A percentile compares a stretch with the other conserved stretches of the same genome.
Conservation (phyloP, 2,329 filamentous ascomycete species). For the Penicillium fuscoglaucum region DNA sequence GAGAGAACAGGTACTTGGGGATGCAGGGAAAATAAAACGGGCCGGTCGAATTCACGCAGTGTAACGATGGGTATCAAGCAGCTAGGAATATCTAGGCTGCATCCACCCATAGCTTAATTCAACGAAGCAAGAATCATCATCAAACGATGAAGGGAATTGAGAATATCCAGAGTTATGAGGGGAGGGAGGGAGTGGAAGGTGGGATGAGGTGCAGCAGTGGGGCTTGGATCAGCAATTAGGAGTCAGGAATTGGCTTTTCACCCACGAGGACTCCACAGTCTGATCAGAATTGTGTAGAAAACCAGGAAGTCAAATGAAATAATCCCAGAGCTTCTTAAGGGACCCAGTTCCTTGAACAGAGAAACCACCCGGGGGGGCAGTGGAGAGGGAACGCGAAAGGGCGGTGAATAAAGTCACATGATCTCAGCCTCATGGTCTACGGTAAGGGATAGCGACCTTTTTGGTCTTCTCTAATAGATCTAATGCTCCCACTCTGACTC, state of each 20-base stretch:
- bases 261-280: conserved; percentile 17
- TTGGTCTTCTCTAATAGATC: neutral
- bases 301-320: conserved; percentile 13
- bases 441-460: conserved; percentile 1
- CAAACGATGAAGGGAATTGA: conserved; percentile 15
- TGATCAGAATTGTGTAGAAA: conserved; percentile 4
- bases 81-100: conserved; percentile 33
- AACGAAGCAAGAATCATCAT: conserved; percentile 31
- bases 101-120: conserved; percentile 38
- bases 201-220: conserved; percentile 29
- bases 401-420: conserved; percentile 32
- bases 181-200: conserved; percentile 20
- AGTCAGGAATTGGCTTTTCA: conserved; percentile 15
- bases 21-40: conserved; percentile 18
- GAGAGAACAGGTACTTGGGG: conserved; percentile 13
- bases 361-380: conserved; percentile 18
- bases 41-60: conserved; percentile 17
- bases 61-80: conserved; percentile 33
- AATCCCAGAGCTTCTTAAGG: conserved; percentile 9
- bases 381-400: conserved; percentile 26
- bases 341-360: conserved; percentile 14
- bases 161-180: conserved; percentile 6
- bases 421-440: conserved; percentile 26
- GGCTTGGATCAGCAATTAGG: conserved; percentile 20
- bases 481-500: neutral